Evolutionary conservation across 106 monocot species (phyloP).

Genomic region (Allium sativum): DNA sequence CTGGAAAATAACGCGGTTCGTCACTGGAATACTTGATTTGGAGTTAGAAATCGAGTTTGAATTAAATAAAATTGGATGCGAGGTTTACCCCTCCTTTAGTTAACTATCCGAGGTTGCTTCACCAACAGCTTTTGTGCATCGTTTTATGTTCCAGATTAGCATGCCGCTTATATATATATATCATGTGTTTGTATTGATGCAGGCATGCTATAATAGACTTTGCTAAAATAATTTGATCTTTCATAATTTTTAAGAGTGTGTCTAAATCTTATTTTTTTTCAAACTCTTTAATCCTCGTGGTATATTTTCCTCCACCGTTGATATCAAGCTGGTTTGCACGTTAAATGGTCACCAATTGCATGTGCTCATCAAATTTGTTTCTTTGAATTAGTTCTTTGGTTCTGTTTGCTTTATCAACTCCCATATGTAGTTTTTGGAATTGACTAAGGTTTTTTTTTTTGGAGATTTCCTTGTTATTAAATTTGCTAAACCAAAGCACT

Average conservation of each 20-base stretch:
- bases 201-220: constrained; percentile 44
- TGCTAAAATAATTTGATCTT: constrained; percentile 54
- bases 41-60: neutral
- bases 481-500: too few species aligned
- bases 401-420: constrained; percentile 16
- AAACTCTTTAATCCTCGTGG: constrained; percentile 31
- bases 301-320: constrained; percentile 18
- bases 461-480: too few species aligned
- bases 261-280: constrained; percentile 19
- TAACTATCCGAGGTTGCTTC: constrained; percentile 35
- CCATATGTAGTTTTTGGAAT: constrained; percentile 15
- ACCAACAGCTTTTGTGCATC: constrained; percentile 9
- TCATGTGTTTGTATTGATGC: constrained; percentile 4
- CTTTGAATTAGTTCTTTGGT: constrained; percentile 8
- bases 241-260: constrained; percentile 37
- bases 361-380: neutral
- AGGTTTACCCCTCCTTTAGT: constrained; percentile 22
- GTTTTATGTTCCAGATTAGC: constrained; percentile 21
- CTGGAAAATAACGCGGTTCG: neutral
- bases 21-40: neutral
- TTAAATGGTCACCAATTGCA: constrained; percentile 22
- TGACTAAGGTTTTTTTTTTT: too few species aligned
- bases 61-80: neutral
- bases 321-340: constrained; percentile 21
- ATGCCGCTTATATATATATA: constrained; percentile 18